These are phyloP conservation scores for Scheffersomyces titani DNA, from an alignment of 1,139 yeast genomes.

Conservation along the genomic window DNA sequence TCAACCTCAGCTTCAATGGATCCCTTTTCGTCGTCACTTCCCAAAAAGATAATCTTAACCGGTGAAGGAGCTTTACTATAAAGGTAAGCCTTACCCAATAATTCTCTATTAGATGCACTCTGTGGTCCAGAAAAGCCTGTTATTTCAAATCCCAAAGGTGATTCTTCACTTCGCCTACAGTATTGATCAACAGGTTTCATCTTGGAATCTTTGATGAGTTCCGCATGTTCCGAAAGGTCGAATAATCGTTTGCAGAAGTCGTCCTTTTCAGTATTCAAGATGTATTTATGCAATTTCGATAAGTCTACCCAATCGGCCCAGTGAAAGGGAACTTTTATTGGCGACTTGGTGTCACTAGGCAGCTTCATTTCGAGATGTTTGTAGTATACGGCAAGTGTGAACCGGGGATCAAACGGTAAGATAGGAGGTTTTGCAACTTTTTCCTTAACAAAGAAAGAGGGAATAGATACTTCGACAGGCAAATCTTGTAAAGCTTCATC, in stretches of 20 bases:
- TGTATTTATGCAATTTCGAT: slow-evolving; percentile 25
- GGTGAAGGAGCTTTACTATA: slow-evolving; percentile 17
- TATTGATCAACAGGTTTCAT: slow-evolving; percentile 19
- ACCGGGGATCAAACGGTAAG: slow-evolving; percentile 24
- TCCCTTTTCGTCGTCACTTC: slow-evolving; percentile 12
- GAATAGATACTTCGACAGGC: slow-evolving; percentile 20
- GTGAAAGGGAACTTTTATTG: slow-evolving; percentile 32
- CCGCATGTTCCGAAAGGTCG: slow-evolving; percentile 13
- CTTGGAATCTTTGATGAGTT: slow-evolving; percentile 13
- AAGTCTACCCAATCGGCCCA: slow-evolving; percentile 49
- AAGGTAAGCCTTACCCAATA: slow-evolving; percentile 17
- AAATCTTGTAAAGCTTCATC: slow-evolving; percentile 9
- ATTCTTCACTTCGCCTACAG: slow-evolving; percentile 20
- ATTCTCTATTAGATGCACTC: slow-evolving; percentile 25
- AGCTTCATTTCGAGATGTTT: background rate
- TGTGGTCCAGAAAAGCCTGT: slow-evolving; percentile 30
- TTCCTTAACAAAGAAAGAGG: slow-evolving; percentile 15
- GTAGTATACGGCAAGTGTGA: slow-evolving; percentile 21
- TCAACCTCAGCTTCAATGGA: slow-evolving; percentile 21
- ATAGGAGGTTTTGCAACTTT: slow-evolving; percentile 10
- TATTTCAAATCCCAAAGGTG: slow-evolving; percentile 29
- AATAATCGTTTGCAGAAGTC: slow-evolving; percentile 22
- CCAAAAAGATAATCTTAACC: slow-evolving; percentile 16
- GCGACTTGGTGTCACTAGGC: slow-evolving; percentile 6
- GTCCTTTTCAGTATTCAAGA: slow-evolving; percentile 15